Evolutionary conservation across 2,329 filamentous ascomycete species (phyloP), one percentile per base, ranked within the genome.

Genomic region (Colletotrichum filicis): DNA sequence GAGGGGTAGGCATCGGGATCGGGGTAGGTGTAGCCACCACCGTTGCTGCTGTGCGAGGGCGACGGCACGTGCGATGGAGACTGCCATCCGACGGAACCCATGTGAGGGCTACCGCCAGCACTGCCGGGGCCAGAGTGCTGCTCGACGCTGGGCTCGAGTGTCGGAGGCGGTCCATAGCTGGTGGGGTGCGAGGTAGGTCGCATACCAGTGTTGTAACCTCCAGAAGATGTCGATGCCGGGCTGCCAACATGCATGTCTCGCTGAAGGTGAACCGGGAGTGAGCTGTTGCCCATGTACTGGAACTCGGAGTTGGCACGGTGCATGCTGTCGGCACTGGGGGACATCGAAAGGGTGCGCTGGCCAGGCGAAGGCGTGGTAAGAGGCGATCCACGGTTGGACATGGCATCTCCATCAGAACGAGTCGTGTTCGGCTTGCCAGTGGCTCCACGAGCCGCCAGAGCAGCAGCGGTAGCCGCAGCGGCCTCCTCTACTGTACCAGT

Each of bases 401-500:
- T 89, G 69, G 91, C 90, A 71, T 93, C 92, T 56, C 91, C 92
- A 71, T 95, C 93, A 1, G 93, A 94, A 55, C 91, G 90, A 74
- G 89, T 83, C 74, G 90, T 82, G 64, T 79, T 79, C 32, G 83
- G 81, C 55, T 82, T 83, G 74, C 83, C 85, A 19, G 78, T 79
- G 22, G 80, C 79, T 66, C 83, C 85, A 53, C 85, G 83, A 24
- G 85, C 85, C 1, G 95, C 94, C 76, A 98, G 87, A 64, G 94
- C 95, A 55, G 95, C 95, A 42, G 94, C 95, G 0, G 95, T 98
- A 5, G 95, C 94, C 3, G 92, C 94, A 2, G 95, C 95, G 9
- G 96, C 95, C 82, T 98, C 96, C 82, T 98, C 96, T 19, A 98
- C 94, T 0, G 95, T 98, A 55, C 96, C 97, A 24, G 94, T 97